These are phyloP conservation scores for Pichia paraexigua DNA, from an alignment of 805 yeast species.

Conservation along the genomic window DNA sequence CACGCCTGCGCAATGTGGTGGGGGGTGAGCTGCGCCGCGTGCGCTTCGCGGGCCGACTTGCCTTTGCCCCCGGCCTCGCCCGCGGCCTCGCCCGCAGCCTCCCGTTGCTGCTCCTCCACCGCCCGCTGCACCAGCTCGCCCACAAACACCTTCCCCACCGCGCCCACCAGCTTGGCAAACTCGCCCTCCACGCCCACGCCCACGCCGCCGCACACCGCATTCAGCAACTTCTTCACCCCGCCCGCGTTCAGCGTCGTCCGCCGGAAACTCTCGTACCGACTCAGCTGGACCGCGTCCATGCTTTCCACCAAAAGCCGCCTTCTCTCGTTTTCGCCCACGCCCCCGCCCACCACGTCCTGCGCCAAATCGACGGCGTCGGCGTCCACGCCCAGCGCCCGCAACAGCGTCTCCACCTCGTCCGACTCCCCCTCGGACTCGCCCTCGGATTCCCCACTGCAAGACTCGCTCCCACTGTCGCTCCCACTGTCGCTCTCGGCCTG, in stretches of 20 bases:
- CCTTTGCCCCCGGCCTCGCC: too few relatives aligned
- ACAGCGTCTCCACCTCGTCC: neutral
- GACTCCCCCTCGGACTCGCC: too few relatives aligned
- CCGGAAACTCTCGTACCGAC: constrained; percentile 78
- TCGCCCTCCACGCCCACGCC: neutral
- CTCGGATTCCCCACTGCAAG: constrained; percentile 1
- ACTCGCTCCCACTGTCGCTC: constrained; percentile 11
- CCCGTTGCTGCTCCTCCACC: neutral
- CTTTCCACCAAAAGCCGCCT: constrained; percentile 58
- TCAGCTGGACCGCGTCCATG: constrained; percentile 76
- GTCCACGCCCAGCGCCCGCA: neutral
- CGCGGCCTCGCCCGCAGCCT: neutral
- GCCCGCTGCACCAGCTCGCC: neutral
- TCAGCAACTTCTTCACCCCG: constrained; percentile 74
- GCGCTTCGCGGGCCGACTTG: too few relatives aligned
- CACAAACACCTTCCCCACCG: neutral
- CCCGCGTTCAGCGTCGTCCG: constrained; percentile 66
- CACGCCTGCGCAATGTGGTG: neutral
- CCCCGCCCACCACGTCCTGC: neutral
- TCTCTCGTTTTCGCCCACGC: constrained; percentile 33
- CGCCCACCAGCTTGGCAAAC: neutral
- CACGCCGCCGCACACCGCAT: constrained; percentile 54
- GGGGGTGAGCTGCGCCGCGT: neutral
- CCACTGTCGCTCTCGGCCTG: constrained; percentile 10
- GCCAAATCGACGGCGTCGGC: constrained; percentile 26